Evolutionary conservation across 345 rosid genomes (phyloP).

Genomic region (Eucalyptus melliodora): DNA sequence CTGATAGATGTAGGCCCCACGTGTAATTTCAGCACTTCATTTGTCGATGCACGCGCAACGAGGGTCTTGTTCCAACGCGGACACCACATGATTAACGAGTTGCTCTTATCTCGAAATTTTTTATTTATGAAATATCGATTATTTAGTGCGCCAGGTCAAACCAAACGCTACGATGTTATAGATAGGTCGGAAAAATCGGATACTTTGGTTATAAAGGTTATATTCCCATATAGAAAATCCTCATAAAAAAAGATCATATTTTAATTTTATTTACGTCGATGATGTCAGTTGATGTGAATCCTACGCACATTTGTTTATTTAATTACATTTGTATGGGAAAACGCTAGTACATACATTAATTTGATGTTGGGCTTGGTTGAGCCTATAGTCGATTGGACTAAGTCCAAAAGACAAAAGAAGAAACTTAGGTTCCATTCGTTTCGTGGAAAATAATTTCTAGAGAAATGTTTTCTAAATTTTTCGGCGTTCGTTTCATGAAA

Average conservation of each 20-base stretch:
- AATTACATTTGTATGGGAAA: not conserved
- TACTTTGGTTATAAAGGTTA: not conserved
- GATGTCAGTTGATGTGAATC: not conserved
- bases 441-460: fast-evolving
- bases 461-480: fast-evolving
- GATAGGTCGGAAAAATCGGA: not conserved
- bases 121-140: not conserved
- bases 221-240: too few relatives aligned
- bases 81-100: not conserved
- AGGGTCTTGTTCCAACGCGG: not conserved
- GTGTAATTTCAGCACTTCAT: not conserved
- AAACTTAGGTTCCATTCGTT: fast-evolving
- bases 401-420: too few relatives aligned
- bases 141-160: fast-evolving
- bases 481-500: fast-evolving
- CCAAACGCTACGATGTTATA: not conserved
- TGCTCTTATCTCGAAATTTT: not conserved
- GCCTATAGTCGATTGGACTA: too few relatives aligned
- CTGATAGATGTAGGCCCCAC: not conserved
- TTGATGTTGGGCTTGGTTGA: not conserved
- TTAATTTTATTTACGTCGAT: too few relatives aligned
- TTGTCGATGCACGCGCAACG: not conserved
- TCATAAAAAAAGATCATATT: too few relatives aligned
- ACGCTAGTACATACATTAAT: too few relatives aligned
- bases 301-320: not conserved